Evolutionary conservation across 2,329 filamentous ascomycete genomes (phyloP), one percentile per base, ranked within the genome.

Genomic region (Colletotrichum navitas): DNA sequence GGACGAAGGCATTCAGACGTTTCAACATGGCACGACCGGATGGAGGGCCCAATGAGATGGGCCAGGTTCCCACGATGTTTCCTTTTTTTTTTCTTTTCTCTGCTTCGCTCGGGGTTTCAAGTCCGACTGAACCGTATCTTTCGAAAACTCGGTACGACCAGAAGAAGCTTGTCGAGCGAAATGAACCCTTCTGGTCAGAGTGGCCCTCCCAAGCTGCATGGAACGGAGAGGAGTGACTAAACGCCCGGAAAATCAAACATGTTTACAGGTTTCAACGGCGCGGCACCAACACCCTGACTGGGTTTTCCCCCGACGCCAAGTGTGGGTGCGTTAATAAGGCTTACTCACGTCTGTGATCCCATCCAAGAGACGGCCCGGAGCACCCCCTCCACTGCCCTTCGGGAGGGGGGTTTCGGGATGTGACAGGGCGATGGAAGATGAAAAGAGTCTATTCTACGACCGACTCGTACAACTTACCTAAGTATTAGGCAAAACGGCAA

Each of bases 91-190:
- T 16, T 39, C 11, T 41, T 16, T 41, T 41, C 8, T 45, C n/a
- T 63, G 60, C 60, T 51, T 63, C 60, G 41, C 32, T 63, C 32
- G 14, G 14, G 60, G 60, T 63, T 63, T 63, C 60, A 63, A 34
- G 51, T 21, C 51, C 60, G 45, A 51, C 60, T 45, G 60, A 63
- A 52, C 60, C 34, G 18, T n/a, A 51, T 16, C 12, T 52, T 62
- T 5, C 21, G 43, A 3, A 3, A 24, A 24, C 11, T 24, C 2
- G 12, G 21, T 16, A 26, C n/a, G 5, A n/a, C 34, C 21, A 5
- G 4, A 21, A 24, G 2, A 12, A 7, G 3, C 34, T 41, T 24
- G 45, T n/a, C 18, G 34, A 18, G n/a, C 6, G 34, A 18, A 34
- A 34, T 10, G 2, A 32, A 21, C 12, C 21, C 29, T 8, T 2